Conservation (phyloP, 495 filamentous ascomycete species). For the Sabuloglossum arenarium region DNA sequence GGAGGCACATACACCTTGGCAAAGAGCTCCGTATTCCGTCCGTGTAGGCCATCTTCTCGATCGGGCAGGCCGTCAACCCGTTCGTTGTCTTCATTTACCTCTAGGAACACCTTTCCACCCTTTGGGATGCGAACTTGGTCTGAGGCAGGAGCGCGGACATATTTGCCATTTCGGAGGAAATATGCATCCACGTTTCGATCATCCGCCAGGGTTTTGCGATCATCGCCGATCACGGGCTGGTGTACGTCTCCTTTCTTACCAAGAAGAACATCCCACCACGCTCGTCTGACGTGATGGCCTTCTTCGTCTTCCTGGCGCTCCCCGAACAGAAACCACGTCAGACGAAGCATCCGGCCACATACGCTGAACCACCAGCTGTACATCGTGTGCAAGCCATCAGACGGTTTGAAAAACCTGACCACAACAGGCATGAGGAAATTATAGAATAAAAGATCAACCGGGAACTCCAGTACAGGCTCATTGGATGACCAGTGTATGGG, state of each 20-base stretch:
- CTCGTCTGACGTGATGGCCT: slow-evolving; percentile 35
- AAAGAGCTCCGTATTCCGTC: slow-evolving; percentile 34
- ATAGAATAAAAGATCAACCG: slow-evolving; percentile 84
- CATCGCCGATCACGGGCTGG: slow-evolving; percentile 23
- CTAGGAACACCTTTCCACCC: slow-evolving; percentile 56
- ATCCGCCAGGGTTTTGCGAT: slow-evolving; percentile 16
- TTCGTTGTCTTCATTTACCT: slow-evolving; percentile 50
- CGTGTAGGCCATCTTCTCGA: slow-evolving; percentile 39
- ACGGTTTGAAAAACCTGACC: slow-evolving; percentile 62
- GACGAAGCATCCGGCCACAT: slow-evolving; percentile 57
- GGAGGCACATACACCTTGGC: slow-evolving; percentile 81
- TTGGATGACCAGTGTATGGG: slow-evolving; percentile 86
- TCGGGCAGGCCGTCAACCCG: slow-evolving; percentile 40
- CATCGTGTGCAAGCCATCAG: slow-evolving; percentile 58
- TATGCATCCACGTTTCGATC: slow-evolving; percentile 23
- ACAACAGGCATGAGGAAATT: slow-evolving; percentile 84
- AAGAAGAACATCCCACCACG: slow-evolving; percentile 29
- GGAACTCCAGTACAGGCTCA: slow-evolving; percentile 82
- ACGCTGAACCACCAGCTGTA: slow-evolving; percentile 94
- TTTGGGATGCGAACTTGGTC: slow-evolving; percentile 90
- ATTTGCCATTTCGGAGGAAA: slow-evolving; percentile 55
- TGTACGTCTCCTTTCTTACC: slow-evolving; percentile 27
- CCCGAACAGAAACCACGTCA: slow-evolving; percentile 86
- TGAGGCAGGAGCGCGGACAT: slow-evolving; percentile 73
- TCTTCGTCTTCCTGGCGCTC: slow-evolving; percentile 67